Base-by-base conservation (phyloP, 768 basidiomycete genomes). In the Lactarius sp. region DNA sequence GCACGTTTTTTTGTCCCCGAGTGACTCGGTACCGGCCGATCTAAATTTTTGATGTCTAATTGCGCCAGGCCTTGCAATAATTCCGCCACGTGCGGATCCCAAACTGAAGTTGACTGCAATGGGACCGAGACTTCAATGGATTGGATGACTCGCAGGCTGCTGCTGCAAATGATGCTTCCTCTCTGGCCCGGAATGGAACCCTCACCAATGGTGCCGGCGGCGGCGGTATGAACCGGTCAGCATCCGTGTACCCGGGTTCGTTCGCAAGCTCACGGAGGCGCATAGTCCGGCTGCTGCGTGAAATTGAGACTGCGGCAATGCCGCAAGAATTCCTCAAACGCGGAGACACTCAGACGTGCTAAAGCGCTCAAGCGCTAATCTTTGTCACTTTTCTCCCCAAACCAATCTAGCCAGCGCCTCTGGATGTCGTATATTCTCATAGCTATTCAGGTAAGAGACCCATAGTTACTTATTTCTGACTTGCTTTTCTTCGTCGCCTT, bases 291-390 rank as follows among this genome's bases (percentile, higher is more conserved):
- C 47, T 77, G 74, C 54, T 88, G 85, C n/a, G 78, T 75, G 70
- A 90, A 92, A 52, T 80, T 79, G 72, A 91, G 76, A 72, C 81
- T 79, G 53, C 90, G 78, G 69, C 85, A 88, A 71, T 89, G 90
- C 57, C 83, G 75, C 58, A 92, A 75, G 66, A 91, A 89, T 55
- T 89, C 88, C 73, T 91, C 89, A 62, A 91, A 91, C 68, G n/a
- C n/a, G 22, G 22, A 22, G 22, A 22, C 22, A 22, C 22, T 22
- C 22, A 22, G 22, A 22, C 22, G 22, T 22, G 22, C 22, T 22
- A 22, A 22, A 22, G 22, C 22, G 22, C 22, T 22, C 22, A 22
- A 37, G 36, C 36, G 36, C 36, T 37, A 6, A 37, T 37, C 36
- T 37, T 37, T 37, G 36, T 37, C 10, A 37, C 36, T 2, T 37